Conservation (phyloP, 768 basidiomycete species). For the Tulasnella sp. region DNA sequence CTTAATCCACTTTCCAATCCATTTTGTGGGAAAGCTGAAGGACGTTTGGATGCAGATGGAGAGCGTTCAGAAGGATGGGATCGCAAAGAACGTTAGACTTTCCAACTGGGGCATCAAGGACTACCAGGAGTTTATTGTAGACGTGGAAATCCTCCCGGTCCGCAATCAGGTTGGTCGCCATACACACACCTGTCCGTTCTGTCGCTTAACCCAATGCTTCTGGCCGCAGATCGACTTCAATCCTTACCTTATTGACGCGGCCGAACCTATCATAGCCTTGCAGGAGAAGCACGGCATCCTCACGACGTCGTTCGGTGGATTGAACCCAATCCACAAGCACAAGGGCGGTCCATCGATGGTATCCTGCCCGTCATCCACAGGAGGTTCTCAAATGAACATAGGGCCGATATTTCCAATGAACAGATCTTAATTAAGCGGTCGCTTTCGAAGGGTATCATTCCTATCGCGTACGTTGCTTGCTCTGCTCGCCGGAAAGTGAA, state of each 20-base stretch:
- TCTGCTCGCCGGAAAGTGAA: too few species aligned
- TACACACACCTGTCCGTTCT: neutral
- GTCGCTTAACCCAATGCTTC: neutral
- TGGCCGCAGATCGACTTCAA: constrained; percentile 29
- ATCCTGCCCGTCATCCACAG: neutral
- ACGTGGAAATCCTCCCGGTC: constrained; percentile 25
- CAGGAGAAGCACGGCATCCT: constrained; percentile 24
- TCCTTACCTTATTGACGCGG: constrained; percentile 26
- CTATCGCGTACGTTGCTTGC: constrained; percentile 9
- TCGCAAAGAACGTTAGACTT: constrained; percentile 30
- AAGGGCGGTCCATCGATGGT: neutral
- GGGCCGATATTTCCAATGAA: neutral
- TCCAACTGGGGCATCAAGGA: constrained; percentile 30
- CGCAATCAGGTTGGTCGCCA: constrained; percentile 27
- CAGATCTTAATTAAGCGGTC: constrained; percentile 7
- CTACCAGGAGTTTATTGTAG: constrained; percentile 25
- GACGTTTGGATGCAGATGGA: constrained; percentile 26
- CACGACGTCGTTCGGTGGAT: constrained; percentile 4
- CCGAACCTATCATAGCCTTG: constrained; percentile 22
- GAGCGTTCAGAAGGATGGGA: constrained; percentile 23
- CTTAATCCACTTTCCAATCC: constrained; percentile 25
- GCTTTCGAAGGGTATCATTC: neutral
- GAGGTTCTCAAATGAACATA: neutral
- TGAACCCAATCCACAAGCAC: neutral
- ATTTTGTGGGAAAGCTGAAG: constrained; percentile 16